These are phyloP conservation scores for Mortierella sp. DNA, from an alignment of 371 early-diverging fungal species.

Conservation along the genomic window DNA sequence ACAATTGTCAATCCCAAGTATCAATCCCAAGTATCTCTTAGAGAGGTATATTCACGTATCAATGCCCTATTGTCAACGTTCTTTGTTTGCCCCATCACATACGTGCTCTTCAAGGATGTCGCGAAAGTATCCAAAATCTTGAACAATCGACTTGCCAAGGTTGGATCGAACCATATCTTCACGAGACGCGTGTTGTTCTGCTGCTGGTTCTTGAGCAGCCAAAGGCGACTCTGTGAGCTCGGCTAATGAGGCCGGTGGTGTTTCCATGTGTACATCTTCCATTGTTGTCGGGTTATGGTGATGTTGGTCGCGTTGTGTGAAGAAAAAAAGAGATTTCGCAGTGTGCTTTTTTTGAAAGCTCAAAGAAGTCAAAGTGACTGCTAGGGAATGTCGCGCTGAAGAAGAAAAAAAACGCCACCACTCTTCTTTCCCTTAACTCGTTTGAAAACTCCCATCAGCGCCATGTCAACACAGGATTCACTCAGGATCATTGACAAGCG, in stretches of 20 bases:
- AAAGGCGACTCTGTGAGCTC: background rate
- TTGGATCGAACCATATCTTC: slow-evolving; percentile 17
- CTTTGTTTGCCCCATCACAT: background rate
- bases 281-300: slow-evolving; percentile 5
- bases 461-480: slow-evolving; percentile 24
- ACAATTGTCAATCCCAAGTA: background rate
- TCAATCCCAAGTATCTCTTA: too few species aligned
- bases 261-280: slow-evolving; percentile 49
- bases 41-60: background rate
- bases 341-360: background rate
- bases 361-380: background rate
- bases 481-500: slow-evolving; percentile 44
- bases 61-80: background rate
- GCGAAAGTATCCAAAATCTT: slow-evolving; percentile 44
- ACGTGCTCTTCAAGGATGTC: slow-evolving; percentile 57
- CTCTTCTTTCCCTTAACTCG: background rate
- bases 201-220: background rate
- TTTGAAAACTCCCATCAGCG: background rate
- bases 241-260: slow-evolving; percentile 26
- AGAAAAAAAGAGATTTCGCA: background rate
- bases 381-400: too few species aligned
- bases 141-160: slow-evolving; percentile 30
- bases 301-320: slow-evolving; percentile 1
- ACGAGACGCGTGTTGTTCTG: background rate
- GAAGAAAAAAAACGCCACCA: slow-evolving; percentile 22